Evolutionary conservation across 2,329 filamentous ascomycete genomes (phyloP), one percentile per base, ranked within the genome.

Genomic region (Didymella lethalis): DNA sequence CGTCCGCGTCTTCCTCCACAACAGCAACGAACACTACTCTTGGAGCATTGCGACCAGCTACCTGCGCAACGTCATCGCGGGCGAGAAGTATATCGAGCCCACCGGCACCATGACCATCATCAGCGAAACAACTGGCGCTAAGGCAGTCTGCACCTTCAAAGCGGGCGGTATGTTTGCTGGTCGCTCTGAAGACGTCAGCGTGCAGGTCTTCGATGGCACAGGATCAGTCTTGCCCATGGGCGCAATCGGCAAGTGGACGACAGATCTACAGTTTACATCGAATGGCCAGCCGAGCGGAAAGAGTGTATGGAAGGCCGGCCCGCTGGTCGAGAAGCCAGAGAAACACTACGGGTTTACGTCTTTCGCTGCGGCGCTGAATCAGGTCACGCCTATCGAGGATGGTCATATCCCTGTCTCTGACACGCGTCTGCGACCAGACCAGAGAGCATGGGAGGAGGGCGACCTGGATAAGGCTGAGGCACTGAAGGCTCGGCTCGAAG

Each of bases 121-220:
- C 64, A 94, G 94, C 75, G 95, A 99, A 71, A 90, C 85, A 5
- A 92, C 89, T 0, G 92, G 93, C 7, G 88, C 90, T 65, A 93
- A 92, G 74, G 91, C 93, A 1, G 84, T 89, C n/a, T 87, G 92
- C 46, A 93, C 94, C 57, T 99, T 99, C 81, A 96, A 95, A 75
- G 87, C 90, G 54, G 96, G 95, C 73, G 94, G 95, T 65, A 97
- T 99, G 92, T 99, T 98, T 79, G 93, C 94, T 31, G 95, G 95
- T 14, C 88, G 95, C 56, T 90, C 90, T 62, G 95, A 99, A 77
- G 95, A 99, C 62, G 91, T 98, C 10, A 83, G 85, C 34, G 89
- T 94, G 7, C 89, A 93, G 68, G 85, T 88, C 1, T 89, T 89
- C 65, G 88, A 89, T 57, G 78, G 84, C 0, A 83, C 89, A 54